phyloP scores from a whole-genome alignment of 1,284 basidiomycete species.

The Ceratobasidium sp. region DNA sequence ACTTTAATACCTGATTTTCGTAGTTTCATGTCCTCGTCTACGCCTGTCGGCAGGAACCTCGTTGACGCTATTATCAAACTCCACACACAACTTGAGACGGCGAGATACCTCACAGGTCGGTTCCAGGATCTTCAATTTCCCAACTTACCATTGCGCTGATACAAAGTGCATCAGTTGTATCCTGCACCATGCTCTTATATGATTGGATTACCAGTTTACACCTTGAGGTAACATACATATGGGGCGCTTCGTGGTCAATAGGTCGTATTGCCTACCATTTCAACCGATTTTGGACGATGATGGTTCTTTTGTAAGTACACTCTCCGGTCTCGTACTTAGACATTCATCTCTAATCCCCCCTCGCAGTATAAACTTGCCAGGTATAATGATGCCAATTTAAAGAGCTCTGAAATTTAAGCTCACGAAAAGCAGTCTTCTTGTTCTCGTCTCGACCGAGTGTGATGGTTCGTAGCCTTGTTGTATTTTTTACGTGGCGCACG shows the following conservation, averaged over 20 bases:
- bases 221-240: constrained; percentile 4
- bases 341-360: not conserved
- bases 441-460: not conserved
- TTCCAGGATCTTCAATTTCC: not conserved
- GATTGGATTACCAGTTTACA: constrained; percentile 6
- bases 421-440: not conserved
- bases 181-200: constrained; percentile 5
- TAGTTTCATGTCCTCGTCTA: not conserved
- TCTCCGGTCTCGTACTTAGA: not conserved
- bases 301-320: not conserved
- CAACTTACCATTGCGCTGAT: no score
- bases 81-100: not conserved
- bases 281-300: constrained; percentile 17
- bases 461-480: not conserved
- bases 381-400: not conserved
- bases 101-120: not conserved
- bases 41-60: not conserved
- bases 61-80: not conserved
- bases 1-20: not conserved
- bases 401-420: not conserved
- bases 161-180: constrained; percentile 1
- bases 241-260: constrained; percentile 15
- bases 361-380: not conserved
- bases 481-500: not conserved
- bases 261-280: constrained; percentile 7